Base-by-base conservation (phyloP, 2,329 filamentous ascomycete species). In the Sporothrix brasiliensis region DNA sequence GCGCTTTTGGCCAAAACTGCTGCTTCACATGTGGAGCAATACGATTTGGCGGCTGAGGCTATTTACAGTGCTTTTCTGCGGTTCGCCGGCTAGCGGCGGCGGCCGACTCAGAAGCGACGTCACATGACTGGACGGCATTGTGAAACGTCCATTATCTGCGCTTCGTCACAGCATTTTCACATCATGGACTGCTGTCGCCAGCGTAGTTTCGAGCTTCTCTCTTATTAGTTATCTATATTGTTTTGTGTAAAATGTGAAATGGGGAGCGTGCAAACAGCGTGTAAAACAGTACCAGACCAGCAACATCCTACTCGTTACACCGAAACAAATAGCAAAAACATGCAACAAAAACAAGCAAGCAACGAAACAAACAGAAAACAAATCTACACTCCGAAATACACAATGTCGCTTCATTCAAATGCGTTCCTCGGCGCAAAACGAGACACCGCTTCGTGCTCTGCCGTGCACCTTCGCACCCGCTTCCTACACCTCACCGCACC, bases 171-270 rank as follows among this genome's bases (percentile, higher is more conserved):
- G 27, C 53, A n/a, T 16, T 2, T 21, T 39, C 30, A 58, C 30
- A 58, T 58, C 54, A 58, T 16, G 54, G n/a, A 2, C 21, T n/a
- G 10, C n/a, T 39, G 6, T 39, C 41, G 30, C 30, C 44, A 44
- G 1, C 1, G 11, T 63, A 9, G 39, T 47, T 47, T 63, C 47
- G 58, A 63, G 58, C 58, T 63, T 63, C 58, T 63, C 58, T 52
- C 63, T 52, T 66, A 66, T 52, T 52, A 53, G 21, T 50, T 66
- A 66, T 66, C 63, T 66, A 66, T 50, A 41, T 47, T 30, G 19
- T 60, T 65, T 65, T 44, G 50, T n/a, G 24, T 21, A 7, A 16
- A 24, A 39, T 27, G 27, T 30, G 24, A 65, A 39, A 67, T 21
- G 6, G 21, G 14, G 39, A 52, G 39, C 21, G 5, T 49, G 24